Conservation (phyloP, 129 eudicot genomes). For the Lactuca saligna region DNA sequence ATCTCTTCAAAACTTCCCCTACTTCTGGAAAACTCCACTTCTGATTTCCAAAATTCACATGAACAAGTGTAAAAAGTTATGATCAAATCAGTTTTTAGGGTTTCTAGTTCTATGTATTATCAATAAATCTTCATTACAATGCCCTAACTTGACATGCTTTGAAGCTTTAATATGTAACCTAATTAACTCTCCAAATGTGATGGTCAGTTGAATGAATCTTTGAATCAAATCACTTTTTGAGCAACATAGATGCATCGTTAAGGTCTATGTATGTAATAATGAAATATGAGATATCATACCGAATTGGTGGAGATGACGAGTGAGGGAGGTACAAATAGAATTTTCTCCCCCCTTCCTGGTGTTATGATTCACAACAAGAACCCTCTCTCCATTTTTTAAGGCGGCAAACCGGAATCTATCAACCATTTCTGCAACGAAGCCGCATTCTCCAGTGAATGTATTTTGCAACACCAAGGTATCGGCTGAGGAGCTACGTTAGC, state of each 20-base stretch:
- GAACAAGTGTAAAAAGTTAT: background rate
- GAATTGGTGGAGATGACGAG: constrained; percentile 82
- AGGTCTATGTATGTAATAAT: background rate
- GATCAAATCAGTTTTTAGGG: too few relatives aligned
- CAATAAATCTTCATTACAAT: background rate
- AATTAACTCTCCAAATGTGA: too few relatives aligned
- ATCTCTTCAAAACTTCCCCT: constrained; percentile 68
- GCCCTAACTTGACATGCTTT: constrained; percentile 9
- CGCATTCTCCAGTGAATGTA: too few relatives aligned
- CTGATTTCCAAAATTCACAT: constrained; percentile 34
- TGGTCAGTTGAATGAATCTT: background rate
- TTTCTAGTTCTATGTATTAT: background rate
- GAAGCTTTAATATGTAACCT: background rate
- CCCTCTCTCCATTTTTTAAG: constrained; percentile 95
- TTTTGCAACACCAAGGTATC: too few relatives aligned
- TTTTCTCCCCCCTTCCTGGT: constrained; percentile 79
- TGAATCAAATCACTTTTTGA: background rate
- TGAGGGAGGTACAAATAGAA: constrained; percentile 92
- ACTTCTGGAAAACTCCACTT: constrained; percentile 87
- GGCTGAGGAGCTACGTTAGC: too few relatives aligned
- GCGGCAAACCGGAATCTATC: constrained; percentile 70
- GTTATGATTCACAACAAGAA: constrained; percentile 77
- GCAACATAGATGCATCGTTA: background rate
- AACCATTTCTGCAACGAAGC: constrained; percentile 77
- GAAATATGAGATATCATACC: constrained; percentile 46